Base-by-base conservation (phyloP, 169 alveolate species). In the Plasmodium berghei region DNA sequence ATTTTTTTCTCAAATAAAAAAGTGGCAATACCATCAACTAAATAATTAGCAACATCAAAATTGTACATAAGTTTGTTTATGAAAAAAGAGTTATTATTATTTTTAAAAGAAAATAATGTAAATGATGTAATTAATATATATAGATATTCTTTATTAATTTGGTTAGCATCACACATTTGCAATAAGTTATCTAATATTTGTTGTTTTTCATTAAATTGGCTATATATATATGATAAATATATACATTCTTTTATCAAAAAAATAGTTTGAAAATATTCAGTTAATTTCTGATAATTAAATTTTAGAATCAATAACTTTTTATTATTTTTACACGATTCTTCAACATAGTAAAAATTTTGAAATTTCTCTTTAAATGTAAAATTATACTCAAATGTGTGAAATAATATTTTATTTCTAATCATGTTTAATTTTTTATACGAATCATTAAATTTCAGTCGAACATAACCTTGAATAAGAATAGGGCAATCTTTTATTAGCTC, bases 231-330 rank as follows among this genome's bases (percentile, higher is more conserved):
- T 24, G 91, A 52, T 48, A 86, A 40, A 59, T 34, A 66, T 3
- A 86, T 55, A 42, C 91, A 86, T 45, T 86, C 91, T 45, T 61
- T 86, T 59, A 86, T 72, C 77, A 71, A 70, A 40, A 86, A 86
- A 24, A 59, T 71, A 40, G 70, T 71, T 61, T 72, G 73, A 48
- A 86, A 70, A 62, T 59, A 86, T 16, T 69, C 59, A 49, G 8
- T 46, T 54, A 86, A 63, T 71, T 86, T 70, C 14, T 63, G 54
- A 59, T 71, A 40, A 58, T 86, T 58, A 66, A 80, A 80, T 18
- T 46, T 64, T 67, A 80, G 24, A 14, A 72, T 66, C 12, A 86
- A 59, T 4, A 72, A 16, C 56, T 63, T 86, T 14, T 58, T 22
- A 9, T 64, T 48, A 54, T 86, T 61, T 48, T 42, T 40, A 64